Base-by-base conservation (phyloP, 2,329 filamentous ascomycete genomes). In the Plenodomus biglobosus region DNA sequence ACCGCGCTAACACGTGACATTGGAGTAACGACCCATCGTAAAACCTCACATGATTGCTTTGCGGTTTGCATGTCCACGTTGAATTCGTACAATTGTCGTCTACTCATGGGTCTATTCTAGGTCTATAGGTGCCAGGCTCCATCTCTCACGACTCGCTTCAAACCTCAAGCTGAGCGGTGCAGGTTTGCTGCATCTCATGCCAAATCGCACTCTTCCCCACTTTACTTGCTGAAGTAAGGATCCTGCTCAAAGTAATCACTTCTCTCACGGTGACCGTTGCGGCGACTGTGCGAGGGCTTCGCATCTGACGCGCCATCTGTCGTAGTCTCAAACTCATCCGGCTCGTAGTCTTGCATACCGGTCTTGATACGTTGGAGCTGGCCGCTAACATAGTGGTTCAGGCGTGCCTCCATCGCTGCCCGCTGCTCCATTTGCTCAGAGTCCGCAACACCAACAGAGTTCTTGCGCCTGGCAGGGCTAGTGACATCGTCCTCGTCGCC, bases 361-460 rank as follows among this genome's bases (percentile, higher is more conserved):
- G 80, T 84, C 66, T 81, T 85, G 63, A 94, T 85, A 47, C 85
- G 79, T 70, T 86, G 80, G 48, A 96, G 78, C 74, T 96, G 88
- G 55, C 91, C 87, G 22, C 82, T 85, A 47, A 96, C 87, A 69
- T 95, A 96, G 56, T 84, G 81, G 52, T 89, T 85, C 65, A 95
- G 83, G 58, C 94, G 88, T 46, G 81, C 77, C 62, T 74, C 68
- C 42, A 69, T 62, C 39, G 66, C 70, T n/a, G 52, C 56, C 58
- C 69, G 73, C 42, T 63, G 54, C 40, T 67, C 61, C 10, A 74
- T 56, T 3, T 68, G 81, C n/a, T 80, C 78, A 37, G 81, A 78
- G 37, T 79, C 74, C 11, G 81, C 76, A 42, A 79, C 75, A 17
- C 74, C 75, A 37, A 84, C 81, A 4, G 75, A 71, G 62, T 73